Conservation (phyloP, 2,329 filamentous ascomycete genomes). For the Ophiocordyceps robertsii region DNA sequence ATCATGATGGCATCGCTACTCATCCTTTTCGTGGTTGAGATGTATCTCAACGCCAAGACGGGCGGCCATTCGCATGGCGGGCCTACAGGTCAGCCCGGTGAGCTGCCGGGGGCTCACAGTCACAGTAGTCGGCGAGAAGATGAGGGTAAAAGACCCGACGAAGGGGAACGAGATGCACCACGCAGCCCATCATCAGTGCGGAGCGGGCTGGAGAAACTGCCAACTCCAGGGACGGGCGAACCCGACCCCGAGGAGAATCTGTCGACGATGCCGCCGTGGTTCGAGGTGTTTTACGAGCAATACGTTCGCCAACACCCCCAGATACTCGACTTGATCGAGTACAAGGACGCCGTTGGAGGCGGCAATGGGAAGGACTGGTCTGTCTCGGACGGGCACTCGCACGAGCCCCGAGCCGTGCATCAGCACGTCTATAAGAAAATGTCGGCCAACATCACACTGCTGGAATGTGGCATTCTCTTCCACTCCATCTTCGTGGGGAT, state of each 20-base stretch:
- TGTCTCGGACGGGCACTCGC: slow-evolving; percentile 13
- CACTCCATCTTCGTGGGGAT: slow-evolving; percentile 67
- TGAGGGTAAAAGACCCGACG: no score
- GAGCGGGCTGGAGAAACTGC: no score
- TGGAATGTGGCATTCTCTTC: slow-evolving; percentile 68
- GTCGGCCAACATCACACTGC: slow-evolving; percentile 58
- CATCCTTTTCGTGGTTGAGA: slow-evolving; percentile 45
- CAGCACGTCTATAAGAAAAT: slow-evolving; percentile 42
- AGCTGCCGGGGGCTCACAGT: background rate
- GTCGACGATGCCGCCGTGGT: slow-evolving; percentile 43
- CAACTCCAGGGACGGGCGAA: no score
- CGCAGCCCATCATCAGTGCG: no score
- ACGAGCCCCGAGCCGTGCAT: slow-evolving; percentile 28
- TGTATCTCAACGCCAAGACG: slow-evolving; percentile 46
- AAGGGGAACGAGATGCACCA: slow-evolving; percentile 15
- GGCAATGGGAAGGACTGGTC: slow-evolving; percentile 12
- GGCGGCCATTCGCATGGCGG: slow-evolving; percentile 46
- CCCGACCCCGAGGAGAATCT: slow-evolving; percentile 11
- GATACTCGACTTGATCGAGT: slow-evolving; percentile 32
- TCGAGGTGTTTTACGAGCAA: slow-evolving; percentile 49
- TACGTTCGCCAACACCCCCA: slow-evolving; percentile 47
- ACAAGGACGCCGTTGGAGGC: background rate
- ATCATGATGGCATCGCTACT: slow-evolving; percentile 54
- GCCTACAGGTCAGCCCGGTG: slow-evolving; percentile 25
- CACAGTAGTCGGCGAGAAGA: no score